A percentile compares a stretch with the other conserved stretches of the same genome.
These are phyloP conservation scores for Epichloe typhina DNA, from an alignment of 2,329 filamentous ascomycete genomes.

Conservation along the genomic window DNA sequence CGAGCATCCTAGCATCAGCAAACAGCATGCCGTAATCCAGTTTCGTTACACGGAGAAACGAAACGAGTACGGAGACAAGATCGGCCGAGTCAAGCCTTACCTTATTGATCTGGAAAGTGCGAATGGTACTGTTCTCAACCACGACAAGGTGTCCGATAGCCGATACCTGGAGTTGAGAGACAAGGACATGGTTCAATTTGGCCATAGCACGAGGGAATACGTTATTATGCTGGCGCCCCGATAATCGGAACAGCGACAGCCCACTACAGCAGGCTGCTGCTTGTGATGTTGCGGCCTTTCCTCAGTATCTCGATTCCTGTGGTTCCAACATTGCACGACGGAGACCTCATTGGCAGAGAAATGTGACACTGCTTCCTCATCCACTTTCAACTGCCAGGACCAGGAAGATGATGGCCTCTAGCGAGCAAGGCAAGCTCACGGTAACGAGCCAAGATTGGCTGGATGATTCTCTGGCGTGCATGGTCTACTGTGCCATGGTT, in stretches of 20 bases:
- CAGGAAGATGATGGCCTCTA: no score
- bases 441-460: background rate
- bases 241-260: constrained; percentile 16
- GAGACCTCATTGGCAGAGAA: no score
- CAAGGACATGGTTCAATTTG: constrained; percentile 83
- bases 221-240: constrained; percentile 70
- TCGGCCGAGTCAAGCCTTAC: constrained; percentile 72
- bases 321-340: no score
- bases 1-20: constrained; percentile 85
- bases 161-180: constrained; percentile 77
- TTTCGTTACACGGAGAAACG: constrained; percentile 75
- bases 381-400: no score
- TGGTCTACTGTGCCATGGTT: background rate
- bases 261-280: background rate
- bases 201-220: constrained; percentile 80
- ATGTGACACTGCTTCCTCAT: no score
- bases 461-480: background rate
- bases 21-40: constrained; percentile 91
- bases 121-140: constrained; percentile 79
- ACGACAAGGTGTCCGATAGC: constrained; percentile 56
- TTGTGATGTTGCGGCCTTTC: no score
- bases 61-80: constrained; percentile 77
- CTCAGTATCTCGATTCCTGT: no score
- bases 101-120: constrained; percentile 87
- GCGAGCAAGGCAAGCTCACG: background rate